Evolutionary conservation across 495 filamentous ascomycete species (phyloP).

Genomic region (Pyronema domesticum): DNA sequence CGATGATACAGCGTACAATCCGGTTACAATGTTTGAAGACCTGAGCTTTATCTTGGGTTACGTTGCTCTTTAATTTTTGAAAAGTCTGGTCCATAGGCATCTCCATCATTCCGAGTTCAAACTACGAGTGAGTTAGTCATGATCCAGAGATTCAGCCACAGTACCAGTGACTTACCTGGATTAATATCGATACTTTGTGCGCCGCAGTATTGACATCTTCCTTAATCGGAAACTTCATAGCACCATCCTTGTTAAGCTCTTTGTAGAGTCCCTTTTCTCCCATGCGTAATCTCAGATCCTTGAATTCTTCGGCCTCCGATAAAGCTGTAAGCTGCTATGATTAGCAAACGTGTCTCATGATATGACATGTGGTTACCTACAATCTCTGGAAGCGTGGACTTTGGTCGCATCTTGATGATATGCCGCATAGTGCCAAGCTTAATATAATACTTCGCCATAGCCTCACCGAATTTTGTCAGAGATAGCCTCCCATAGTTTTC

Average conservation of each 20-base stretch:
- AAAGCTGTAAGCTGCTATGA: conserved; percentile 40
- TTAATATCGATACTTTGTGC: conserved; percentile 76
- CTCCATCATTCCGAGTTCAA: conserved; percentile 56
- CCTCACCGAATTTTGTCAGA: conserved; percentile 63
- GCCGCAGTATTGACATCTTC: conserved; percentile 49
- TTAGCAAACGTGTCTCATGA: background rate
- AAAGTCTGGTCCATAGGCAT: conserved; percentile 45
- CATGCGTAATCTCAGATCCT: conserved; percentile 54
- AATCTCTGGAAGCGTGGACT: conserved; percentile 48
- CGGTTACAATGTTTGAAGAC: conserved; percentile 61
- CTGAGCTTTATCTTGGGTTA: conserved; percentile 47
- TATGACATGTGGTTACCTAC: conserved; percentile 32
- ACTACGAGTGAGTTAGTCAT: conserved; percentile 4
- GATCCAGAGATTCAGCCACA: background rate
- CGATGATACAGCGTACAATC: conserved; percentile 66
- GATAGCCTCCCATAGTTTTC: conserved; percentile 30
- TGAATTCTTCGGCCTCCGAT: conserved; percentile 60
- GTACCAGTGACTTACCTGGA: conserved; percentile 37
- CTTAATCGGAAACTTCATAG: conserved; percentile 62
- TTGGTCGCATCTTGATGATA: conserved; percentile 43
- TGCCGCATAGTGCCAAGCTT: conserved; percentile 79
- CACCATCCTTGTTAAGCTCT: conserved; percentile 56
- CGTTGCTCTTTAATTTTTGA: conserved; percentile 41
- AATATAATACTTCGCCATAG: conserved; percentile 88
- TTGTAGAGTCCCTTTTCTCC: conserved; percentile 62